Conservation (phyloP, 768 basidiomycete genomes). For the Xanthoconium stramineum region DNA sequence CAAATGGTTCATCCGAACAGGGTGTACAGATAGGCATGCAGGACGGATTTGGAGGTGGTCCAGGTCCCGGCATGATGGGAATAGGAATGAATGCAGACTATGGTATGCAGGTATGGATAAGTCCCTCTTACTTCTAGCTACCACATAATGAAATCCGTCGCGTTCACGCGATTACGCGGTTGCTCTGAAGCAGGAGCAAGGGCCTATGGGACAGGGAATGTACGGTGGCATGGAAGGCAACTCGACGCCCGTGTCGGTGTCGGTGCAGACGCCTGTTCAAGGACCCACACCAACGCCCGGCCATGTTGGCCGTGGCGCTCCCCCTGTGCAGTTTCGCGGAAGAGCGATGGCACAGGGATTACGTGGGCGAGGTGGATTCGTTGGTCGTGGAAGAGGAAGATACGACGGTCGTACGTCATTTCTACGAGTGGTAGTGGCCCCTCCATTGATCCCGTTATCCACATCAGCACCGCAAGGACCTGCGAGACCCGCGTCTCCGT, state of each 20-base stretch:
- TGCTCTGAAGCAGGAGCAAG: conserved; percentile 48
- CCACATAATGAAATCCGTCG: conserved; percentile 38
- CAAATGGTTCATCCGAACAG: conserved; percentile 38
- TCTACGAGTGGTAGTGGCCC: neutral
- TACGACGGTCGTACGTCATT: conserved; percentile 39
- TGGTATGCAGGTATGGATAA: conserved; percentile 64
- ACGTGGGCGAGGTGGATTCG: conserved; percentile 44
- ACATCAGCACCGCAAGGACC: conserved; percentile 45
- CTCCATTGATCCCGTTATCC: conserved; percentile 1
- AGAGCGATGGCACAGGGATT: conserved; percentile 41
- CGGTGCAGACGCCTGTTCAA: conserved; percentile 34
- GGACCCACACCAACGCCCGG: conserved; percentile 30
- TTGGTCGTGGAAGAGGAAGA: conserved; percentile 36
- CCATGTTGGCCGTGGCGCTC: conserved; percentile 29
- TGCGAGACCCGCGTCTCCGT: conserved; percentile 76
- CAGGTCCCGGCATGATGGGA: conserved; percentile 59
- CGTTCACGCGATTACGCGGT: conserved; percentile 25
- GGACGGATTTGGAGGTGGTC: conserved; percentile 39
- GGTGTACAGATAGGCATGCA: conserved; percentile 40
- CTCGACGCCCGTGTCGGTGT: conserved; percentile 45
- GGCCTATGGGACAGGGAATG: conserved; percentile 63
- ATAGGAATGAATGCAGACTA: conserved; percentile 71
- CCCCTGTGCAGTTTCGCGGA: conserved; percentile 43
- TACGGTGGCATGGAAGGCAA: conserved; percentile 61
- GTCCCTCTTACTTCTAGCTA: conserved; percentile 29